Evolutionary conservation across 2,329 filamentous ascomycete genomes (phyloP).

Genomic region (Colletotrichum theobromicola): DNA sequence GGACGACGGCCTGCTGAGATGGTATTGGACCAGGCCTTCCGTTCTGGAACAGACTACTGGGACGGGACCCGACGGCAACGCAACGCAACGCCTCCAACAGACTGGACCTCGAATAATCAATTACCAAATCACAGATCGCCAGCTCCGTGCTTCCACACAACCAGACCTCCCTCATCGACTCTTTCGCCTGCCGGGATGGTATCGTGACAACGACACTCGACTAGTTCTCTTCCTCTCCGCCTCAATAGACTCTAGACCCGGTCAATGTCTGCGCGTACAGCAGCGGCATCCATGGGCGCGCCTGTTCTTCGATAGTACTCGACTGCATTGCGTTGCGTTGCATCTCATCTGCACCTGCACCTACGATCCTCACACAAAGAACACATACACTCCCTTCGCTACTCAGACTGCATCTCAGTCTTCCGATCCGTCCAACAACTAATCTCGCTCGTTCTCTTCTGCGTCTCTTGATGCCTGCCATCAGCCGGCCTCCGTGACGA

Average conservation of each 20-base stretch:
- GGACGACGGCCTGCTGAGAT: background rate
- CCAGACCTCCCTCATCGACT: background rate
- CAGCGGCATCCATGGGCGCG: slow-evolving; percentile 17
- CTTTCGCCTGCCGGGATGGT: background rate
- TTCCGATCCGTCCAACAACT: background rate
- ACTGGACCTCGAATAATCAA: background rate
- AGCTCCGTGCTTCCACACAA: slow-evolving; percentile 1
- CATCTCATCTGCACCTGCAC: background rate
- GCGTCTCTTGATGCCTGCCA: background rate
- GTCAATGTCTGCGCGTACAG: slow-evolving; percentile 13
- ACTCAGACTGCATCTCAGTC: background rate
- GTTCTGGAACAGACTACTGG: background rate
- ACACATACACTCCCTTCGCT: slow-evolving; percentile 5
- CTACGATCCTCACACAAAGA: background rate
- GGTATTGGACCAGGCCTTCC: background rate
- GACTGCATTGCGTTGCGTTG: slow-evolving; percentile 3
- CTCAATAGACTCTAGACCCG: background rate
- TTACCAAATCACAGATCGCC: background rate
- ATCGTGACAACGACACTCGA: background rate
- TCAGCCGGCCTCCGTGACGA: background rate
- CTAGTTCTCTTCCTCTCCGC: background rate
- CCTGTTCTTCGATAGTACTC: slow-evolving; percentile 16
- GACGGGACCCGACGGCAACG: background rate
- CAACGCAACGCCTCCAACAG: background rate
- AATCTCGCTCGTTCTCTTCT: background rate